Base-by-base conservation (phyloP, 1,284 basidiomycete genomes). In the Trichosporon ovoides region DNA sequence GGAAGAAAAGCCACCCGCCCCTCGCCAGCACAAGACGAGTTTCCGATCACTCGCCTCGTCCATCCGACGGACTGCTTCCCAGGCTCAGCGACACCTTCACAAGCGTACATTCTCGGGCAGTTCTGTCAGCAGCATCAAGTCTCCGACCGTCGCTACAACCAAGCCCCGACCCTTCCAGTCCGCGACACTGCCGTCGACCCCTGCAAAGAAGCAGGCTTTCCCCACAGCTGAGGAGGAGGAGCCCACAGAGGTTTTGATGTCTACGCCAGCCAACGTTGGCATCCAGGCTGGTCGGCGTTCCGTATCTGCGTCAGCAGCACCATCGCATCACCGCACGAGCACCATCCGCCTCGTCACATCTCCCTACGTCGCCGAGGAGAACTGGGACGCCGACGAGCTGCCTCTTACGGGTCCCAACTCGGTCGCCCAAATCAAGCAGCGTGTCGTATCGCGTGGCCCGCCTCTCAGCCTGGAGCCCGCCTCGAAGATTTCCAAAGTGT, bases 271-370 rank as follows among this genome's bases (percentile, higher is more conserved):
- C 43, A 22, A 22, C 28, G 28, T n/a, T 16, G 43, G 22, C 43
- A 5, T 12, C 13, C 43, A 48, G 43, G 43, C 22, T 9, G n/a
- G 22, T 16, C 28, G 43, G 43, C 43, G 43, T 14, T 31, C 33
- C 5, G 28, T 48, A 22, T 48, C 43, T 14, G 28, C 43, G 43
- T 48, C 43, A 48, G 28, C 43, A 16, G 43, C 43, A 35, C 65
- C 68, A 2, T 62, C 70, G 1, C 62, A 68, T 34, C 67, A 71
- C 36, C 62, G 68, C 36, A 65, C 70, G 3, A 71, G 68, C 53
- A 76, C 74, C 2, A 65, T 76, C 38, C 66, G 73, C 6, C 63
- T 75, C 0, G 65, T 69, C 43, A 48, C 43, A 20, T 71, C 73
- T 0, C 68, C 73, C 10, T 55, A 66, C 1, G 66, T 70, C 3